Evolutionary conservation across 495 filamentous ascomycete genomes (phyloP).

Genomic region (Talaromyces thailandensis): DNA sequence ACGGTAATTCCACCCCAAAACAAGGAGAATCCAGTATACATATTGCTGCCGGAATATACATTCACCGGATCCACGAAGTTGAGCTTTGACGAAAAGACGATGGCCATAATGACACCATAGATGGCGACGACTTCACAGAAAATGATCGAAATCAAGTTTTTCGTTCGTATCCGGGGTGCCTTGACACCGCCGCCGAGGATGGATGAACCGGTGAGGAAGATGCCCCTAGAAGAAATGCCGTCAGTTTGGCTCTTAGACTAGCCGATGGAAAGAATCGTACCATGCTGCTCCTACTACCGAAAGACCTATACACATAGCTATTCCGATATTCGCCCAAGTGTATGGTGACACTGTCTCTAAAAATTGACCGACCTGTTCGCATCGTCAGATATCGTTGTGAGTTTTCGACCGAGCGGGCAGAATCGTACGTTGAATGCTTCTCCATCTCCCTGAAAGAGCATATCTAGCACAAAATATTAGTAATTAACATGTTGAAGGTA

Average conservation of each 20-base stretch:
- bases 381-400: not conserved
- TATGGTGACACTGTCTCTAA: conserved; percentile 91
- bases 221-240: conserved; percentile 60
- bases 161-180: conserved; percentile 93
- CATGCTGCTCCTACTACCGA: conserved; percentile 97
- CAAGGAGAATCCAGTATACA: conserved; percentile 92
- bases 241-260: conserved; percentile 15
- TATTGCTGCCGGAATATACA: conserved; percentile 57
- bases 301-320: conserved; percentile 87
- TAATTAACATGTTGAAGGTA: conserved; percentile 8
- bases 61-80: conserved; percentile 40
- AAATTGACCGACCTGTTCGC: conserved; percentile 74
- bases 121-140: conserved; percentile 99
- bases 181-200: conserved; percentile 95
- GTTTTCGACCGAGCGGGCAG: not conserved
- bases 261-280: conserved; percentile 41
- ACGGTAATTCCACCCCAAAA: conserved; percentile 96
- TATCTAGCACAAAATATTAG: conserved; percentile 55
- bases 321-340: conserved; percentile 85
- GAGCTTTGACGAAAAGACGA: conserved; percentile 89
- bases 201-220: conserved; percentile 97
- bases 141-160: conserved; percentile 99
- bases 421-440: conserved; percentile 86
- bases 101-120: conserved; percentile 99
- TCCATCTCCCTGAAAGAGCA: conserved; percentile 94